These are phyloP conservation scores for Saccharata proteae DNA, from an alignment of 2,329 filamentous ascomycete genomes.

Conservation along the genomic window DNA sequence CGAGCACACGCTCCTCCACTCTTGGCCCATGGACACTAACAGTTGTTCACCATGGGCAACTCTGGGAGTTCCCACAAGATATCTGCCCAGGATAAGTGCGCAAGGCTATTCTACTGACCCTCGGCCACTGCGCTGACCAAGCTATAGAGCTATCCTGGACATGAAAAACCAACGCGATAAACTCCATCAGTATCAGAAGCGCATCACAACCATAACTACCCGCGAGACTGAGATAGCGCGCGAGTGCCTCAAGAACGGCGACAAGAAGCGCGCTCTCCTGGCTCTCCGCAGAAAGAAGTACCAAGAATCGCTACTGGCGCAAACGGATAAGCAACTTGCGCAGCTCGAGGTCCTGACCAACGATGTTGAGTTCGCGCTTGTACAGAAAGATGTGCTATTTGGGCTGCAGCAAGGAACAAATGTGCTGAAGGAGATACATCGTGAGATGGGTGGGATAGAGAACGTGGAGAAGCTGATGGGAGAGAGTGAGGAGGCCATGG, in stretches of 20 bases:
- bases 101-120: conserved; percentile 10
- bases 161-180: conserved; percentile 97
- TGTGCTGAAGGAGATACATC: conserved; percentile 82
- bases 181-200: conserved; percentile 88
- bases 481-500: conserved; percentile 78
- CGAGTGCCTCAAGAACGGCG: conserved; percentile 66
- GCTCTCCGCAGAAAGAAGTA: conserved; percentile 93
- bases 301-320: conserved; percentile 76
- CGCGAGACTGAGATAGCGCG: conserved; percentile 79
- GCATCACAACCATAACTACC: conserved; percentile 73
- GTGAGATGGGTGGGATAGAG: conserved; percentile 91
- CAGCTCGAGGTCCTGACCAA: conserved; percentile 81
- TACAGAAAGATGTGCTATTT: conserved; percentile 92
- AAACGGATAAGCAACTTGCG: conserved; percentile 88
- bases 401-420: conserved; percentile 83
- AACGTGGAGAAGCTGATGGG: conserved; percentile 92
- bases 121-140: neutral
- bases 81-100: conserved; percentile 76
- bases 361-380: conserved; percentile 87
- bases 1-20: conserved; percentile 4
- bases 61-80: conserved; percentile 51
- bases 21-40: conserved; percentile 13
- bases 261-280: conserved; percentile 71
- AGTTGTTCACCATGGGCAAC: conserved; percentile 47
- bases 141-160: conserved; percentile 77